phyloP scores from a whole-genome alignment of 2,329 filamentous ascomycete species.

The Magnaporthiopsis incrustans region DNA sequence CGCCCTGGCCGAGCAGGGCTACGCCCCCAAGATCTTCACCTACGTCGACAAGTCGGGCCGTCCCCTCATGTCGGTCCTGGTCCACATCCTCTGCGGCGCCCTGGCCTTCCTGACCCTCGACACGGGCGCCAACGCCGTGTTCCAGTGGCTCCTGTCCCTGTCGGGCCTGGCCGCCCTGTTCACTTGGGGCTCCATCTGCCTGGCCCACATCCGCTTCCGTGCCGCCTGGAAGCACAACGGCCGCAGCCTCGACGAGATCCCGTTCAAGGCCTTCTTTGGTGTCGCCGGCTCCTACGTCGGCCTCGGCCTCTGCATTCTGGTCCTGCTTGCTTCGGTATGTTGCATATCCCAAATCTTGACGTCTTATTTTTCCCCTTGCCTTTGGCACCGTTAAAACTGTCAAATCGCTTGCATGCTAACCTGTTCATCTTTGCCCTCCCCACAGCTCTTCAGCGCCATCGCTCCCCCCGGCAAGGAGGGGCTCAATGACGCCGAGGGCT shows the following conservation, averaged over 20 bases:
- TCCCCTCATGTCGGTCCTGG: slow-evolving; percentile 36
- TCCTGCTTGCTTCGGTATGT: slow-evolving; percentile 41
- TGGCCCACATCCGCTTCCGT: slow-evolving; percentile 62
- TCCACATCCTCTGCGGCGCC: slow-evolving; percentile 37
- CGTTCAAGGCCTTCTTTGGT: slow-evolving; percentile 53
- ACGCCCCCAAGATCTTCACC: slow-evolving; percentile 43
- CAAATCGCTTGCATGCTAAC: too few species aligned
- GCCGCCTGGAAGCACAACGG: slow-evolving; percentile 50
- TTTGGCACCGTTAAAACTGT: too few species aligned
- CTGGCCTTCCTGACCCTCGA: slow-evolving; percentile 39
- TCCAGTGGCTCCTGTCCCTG: slow-evolving; percentile 57
- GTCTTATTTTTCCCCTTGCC: too few species aligned
- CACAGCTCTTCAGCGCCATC: slow-evolving; percentile 42
- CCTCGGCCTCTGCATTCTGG: slow-evolving; percentile 44
- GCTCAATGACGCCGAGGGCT: slow-evolving; percentile 33
- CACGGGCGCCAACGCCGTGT: slow-evolving; percentile 41
- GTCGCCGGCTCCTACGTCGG: slow-evolving; percentile 56
- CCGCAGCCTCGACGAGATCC: slow-evolving; percentile 54
- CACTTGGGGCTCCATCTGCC: slow-evolving; percentile 58
- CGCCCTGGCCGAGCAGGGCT: slow-evolving; percentile 48
- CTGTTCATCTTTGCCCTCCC: background rate
- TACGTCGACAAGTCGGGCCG: slow-evolving; percentile 47
- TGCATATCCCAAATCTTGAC: slow-evolving; percentile 1
- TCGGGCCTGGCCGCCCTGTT: slow-evolving; percentile 57
- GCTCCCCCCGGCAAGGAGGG: slow-evolving; percentile 24